Conservation (phyloP, 345 rosid species). For the Reutealis trisperma region DNA sequence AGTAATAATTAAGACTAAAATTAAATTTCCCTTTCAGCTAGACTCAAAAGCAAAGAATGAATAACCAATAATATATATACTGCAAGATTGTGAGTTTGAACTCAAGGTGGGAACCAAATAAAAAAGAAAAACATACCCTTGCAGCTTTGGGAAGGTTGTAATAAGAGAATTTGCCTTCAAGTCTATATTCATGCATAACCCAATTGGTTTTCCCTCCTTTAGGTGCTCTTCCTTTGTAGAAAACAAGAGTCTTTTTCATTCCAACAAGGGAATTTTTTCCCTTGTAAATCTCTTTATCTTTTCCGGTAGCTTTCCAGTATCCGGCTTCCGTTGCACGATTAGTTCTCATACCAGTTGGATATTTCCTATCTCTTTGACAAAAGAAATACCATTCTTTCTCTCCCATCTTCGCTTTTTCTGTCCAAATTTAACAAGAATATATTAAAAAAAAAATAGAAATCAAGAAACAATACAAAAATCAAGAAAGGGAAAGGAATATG, state of each 20-base stretch:
- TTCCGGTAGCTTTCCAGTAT: constrained; percentile 98
- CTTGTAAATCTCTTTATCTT: constrained; percentile 79
- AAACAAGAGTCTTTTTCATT: constrained; percentile 99
- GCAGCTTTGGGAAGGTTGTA: constrained; percentile 63
- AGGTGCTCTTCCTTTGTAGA: constrained; percentile 93
- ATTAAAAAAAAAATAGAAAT: background rate
- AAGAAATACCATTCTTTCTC: constrained; percentile 95
- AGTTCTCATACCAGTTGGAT: constrained; percentile 97
- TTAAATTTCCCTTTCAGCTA: background rate
- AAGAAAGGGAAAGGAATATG: background rate
- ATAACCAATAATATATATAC: too few species aligned
- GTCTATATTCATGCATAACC: constrained; percentile 96
- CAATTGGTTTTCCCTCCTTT: constrained; percentile 94
- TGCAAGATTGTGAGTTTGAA: too few species aligned
- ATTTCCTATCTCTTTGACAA: constrained; percentile 86
- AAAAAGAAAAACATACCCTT: constrained; percentile 43
- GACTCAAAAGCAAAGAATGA: background rate
- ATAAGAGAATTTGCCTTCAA: constrained; percentile 81
- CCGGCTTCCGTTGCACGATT: constrained; percentile 92
- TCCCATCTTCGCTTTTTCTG: constrained; percentile 94
- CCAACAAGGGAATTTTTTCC: constrained; percentile 77
- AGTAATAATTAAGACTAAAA: background rate
- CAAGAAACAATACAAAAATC: background rate
- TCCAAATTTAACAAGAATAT: constrained; percentile 6
- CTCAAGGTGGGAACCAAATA: background rate